These are phyloP conservation scores for Pestalotiopsis sp. DNA, from an alignment of 2,329 filamentous ascomycete species.

Conservation along the genomic window DNA sequence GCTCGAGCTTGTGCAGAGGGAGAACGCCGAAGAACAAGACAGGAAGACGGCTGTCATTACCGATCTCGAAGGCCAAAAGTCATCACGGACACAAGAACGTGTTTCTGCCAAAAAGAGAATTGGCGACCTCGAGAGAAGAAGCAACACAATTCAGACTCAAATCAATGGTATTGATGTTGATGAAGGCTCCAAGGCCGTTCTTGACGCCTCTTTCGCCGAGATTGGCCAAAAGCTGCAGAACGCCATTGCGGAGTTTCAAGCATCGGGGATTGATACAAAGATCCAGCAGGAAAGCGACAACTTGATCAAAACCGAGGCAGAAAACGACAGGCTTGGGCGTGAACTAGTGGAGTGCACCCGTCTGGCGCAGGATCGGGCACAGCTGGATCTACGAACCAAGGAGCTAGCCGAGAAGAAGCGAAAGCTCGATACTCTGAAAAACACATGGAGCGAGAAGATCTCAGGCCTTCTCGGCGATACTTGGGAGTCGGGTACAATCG, in stretches of 20 bases:
- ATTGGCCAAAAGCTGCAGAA: conserved; percentile 62
- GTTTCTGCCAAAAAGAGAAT: conserved; percentile 73
- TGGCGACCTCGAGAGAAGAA: conserved; percentile 69
- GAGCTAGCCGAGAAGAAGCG: conserved; percentile 73
- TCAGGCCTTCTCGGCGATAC: conserved; percentile 59
- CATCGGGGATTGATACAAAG: conserved; percentile 68
- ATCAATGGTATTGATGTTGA: conserved; percentile 77
- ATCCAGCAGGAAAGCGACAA: conserved; percentile 66
- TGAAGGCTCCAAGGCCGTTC: conserved; percentile 76
- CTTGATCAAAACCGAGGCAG: conserved; percentile 69
- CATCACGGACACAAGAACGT: conserved; percentile 72
- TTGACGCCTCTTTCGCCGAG: conserved; percentile 74
- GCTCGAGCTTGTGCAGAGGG: conserved; percentile 71
- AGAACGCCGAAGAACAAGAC: conserved; percentile 73
- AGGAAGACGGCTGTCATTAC: conserved; percentile 72
- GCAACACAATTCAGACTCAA: conserved; percentile 64
- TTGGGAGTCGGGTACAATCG: conserved; percentile 72
- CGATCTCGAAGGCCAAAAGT: conserved; percentile 72
- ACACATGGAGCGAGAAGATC: conserved; percentile 73
- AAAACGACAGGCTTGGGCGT: conserved; percentile 69
- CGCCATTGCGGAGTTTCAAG: conserved; percentile 62
- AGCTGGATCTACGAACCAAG: conserved; percentile 80
- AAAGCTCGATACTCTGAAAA: conserved; percentile 74
- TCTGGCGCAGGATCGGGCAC: conserved; percentile 78
- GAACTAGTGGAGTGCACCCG: conserved; percentile 84